Percentiles rank a stretch among this genome's conserved stretches.
phyloP scores from a whole-genome alignment of 1,284 basidiomycete species.

The Limonomyces culmigenus region DNA sequence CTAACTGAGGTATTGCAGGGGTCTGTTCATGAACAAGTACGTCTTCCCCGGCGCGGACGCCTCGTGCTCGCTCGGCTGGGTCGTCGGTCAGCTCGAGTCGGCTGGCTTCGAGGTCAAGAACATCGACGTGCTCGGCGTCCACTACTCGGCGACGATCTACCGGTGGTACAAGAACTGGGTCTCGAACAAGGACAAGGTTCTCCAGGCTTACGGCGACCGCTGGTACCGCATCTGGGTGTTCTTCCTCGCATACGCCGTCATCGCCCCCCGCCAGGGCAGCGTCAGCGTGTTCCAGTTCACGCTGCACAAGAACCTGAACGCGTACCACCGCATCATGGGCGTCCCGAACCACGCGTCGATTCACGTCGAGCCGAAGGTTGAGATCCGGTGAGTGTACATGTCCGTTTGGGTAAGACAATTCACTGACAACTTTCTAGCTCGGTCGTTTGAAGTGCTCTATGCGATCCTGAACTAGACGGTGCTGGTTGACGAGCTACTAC shows the following conservation, averaged over 20 bases:
- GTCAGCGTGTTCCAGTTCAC: conserved; percentile 92
- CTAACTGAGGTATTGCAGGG: conserved; percentile 24
- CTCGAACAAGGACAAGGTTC: conserved; percentile 75
- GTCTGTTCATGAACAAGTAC: conserved; percentile 92
- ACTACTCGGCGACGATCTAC: conserved; percentile 90
- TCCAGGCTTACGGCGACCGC: conserved; percentile 80
- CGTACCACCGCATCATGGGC: conserved; percentile 76
- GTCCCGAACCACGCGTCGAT: conserved; percentile 62
- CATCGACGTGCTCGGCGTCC: conserved; percentile 91
- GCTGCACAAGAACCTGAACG: conserved; percentile 94
- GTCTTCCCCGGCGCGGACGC: conserved; percentile 98
- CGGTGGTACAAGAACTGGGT: conserved; percentile 96
- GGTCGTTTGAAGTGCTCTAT: no score
- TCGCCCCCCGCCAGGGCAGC: conserved; percentile 65
- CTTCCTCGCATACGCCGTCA: conserved; percentile 75
- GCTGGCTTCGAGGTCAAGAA: conserved; percentile 97
- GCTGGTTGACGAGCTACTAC: no score
- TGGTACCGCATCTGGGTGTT: conserved; percentile 87
- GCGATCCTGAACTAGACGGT: no score
- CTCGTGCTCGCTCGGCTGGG: conserved; percentile 90
- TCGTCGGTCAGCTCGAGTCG: conserved; percentile 71
- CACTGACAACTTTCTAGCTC: no score
- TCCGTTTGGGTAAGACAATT: no score
- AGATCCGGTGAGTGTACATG: conserved; percentile 26
- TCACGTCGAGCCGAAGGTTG: conserved; percentile 35